Evolutionary conservation across 2,329 filamentous ascomycete species (phyloP), one percentile per base, ranked within the genome.

Genomic region (Coniochaeta ligniaria): DNA sequence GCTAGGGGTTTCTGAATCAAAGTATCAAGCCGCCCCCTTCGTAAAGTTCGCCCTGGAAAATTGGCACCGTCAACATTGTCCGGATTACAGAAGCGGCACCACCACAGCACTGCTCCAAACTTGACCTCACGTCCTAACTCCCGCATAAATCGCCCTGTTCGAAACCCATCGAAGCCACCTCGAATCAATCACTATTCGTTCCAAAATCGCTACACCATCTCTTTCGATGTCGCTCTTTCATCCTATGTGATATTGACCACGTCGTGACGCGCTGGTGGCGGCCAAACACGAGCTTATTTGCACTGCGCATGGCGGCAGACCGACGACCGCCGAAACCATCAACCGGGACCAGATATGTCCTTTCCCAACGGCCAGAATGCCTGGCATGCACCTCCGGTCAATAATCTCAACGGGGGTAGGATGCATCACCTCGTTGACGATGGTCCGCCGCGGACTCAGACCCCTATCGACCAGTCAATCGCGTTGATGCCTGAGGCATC

Each of bases 301-400:
- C 66, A 69, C 69, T 71, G 78, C 81, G 81, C 80, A 84, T 84
- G 81, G 82, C 81, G 80, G 75, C 80, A 76, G 71, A 73, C 76
- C 75, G 73, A 75, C 72, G 67, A 73, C 72, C 69, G 73, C 77
- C 75, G 74, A 75, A 75, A 74, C 73, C 79, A 79, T 76, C 78
- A 75, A 73, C 72, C 73, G 71, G 75, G 76, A 75, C 74, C 74
- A 75, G 82, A 76, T 74, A 89, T 89, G 86, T 86, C 86, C 74
- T 78, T 86, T 77, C 78, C 81, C 75, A 86, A 87, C 76, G 82
- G 85, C 77, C 84, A 87, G 78, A 77, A 82, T 67, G 72, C 76
- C 80, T 90, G 88, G 87, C 81, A 81, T 65, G 80, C 85, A 68
- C 82, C 85, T 68, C 79, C 80, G 64, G 72, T 78, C 63, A 75